These are phyloP conservation scores for Apiotrichum veenhuisii DNA, from an alignment of 1,284 basidiomycete genomes.

Conservation along the genomic window DNA sequence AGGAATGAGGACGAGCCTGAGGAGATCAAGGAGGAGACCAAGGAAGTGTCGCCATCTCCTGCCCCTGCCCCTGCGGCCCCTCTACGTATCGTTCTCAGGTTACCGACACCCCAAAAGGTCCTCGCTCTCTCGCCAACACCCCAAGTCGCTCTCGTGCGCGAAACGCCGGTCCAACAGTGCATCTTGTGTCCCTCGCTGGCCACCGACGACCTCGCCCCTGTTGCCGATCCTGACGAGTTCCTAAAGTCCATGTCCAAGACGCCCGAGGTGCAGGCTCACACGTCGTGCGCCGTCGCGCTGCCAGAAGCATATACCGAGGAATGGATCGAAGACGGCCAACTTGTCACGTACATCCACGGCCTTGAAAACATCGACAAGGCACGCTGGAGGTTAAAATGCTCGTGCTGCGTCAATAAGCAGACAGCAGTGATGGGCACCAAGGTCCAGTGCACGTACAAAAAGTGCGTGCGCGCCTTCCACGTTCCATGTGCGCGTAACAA, in stretches of 20 bases:
- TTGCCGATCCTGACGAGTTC: conserved; percentile 43
- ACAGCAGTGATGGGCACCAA: conserved; percentile 78
- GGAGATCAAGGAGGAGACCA: background rate
- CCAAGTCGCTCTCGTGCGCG: conserved; percentile 10
- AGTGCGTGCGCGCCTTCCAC: conserved; percentile 89
- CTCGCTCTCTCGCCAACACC: background rate
- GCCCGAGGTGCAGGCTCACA: conserved; percentile 51
- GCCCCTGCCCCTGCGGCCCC: no score
- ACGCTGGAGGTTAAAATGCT: conserved; percentile 89
- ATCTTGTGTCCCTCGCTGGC: conserved; percentile 70
- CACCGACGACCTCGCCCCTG: conserved; percentile 60
- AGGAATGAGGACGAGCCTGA: background rate
- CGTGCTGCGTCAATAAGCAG: conserved; percentile 66
- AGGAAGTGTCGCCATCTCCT: background rate
- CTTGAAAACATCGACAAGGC: conserved; percentile 80
- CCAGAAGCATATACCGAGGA: conserved; percentile 82
- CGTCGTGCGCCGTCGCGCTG: conserved; percentile 68
- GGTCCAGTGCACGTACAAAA: conserved; percentile 85
- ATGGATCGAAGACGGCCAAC: conserved; percentile 39
- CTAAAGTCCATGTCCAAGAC: conserved; percentile 12
- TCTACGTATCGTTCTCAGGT: background rate
- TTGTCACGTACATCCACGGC: conserved; percentile 59
- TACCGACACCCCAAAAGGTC: conserved; percentile 4
- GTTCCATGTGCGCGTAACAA: conserved; percentile 70
- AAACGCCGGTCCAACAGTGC: conserved; percentile 55